phyloP scores from a whole-genome alignment of 2,329 filamentous ascomycete genomes.

The Colletotrichum plurivorum region DNA sequence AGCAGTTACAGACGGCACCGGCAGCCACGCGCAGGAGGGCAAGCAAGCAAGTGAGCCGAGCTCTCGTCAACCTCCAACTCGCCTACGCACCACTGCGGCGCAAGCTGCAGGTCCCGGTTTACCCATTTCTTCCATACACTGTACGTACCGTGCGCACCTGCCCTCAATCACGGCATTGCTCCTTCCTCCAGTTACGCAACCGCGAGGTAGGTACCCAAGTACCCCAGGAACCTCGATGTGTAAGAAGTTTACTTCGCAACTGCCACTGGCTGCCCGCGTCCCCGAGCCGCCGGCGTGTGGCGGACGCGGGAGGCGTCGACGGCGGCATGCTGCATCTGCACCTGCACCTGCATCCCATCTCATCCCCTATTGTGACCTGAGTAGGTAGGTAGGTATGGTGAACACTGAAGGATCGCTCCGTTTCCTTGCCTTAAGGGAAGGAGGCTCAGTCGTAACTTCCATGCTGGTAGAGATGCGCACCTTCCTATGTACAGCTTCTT shows the following conservation, averaged over 20 bases:
- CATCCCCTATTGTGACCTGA: too few relatives aligned
- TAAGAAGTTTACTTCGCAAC: background rate
- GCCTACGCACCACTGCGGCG: slow-evolving; percentile 10
- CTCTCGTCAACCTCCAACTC: slow-evolving; percentile 34
- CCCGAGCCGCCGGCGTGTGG: background rate
- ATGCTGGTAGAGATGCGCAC: background rate
- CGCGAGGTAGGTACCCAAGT: background rate
- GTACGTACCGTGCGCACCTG: too few relatives aligned
- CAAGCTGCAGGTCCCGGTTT: slow-evolving; percentile 38
- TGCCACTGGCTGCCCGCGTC: background rate
- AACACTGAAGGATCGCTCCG: background rate
- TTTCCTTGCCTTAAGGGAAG: background rate
- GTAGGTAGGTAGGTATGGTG: too few relatives aligned
- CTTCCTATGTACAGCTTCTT: slow-evolving; percentile 5
- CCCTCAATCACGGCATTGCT: background rate
- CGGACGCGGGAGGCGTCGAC: background rate
- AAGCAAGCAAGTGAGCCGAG: slow-evolving; percentile 5
- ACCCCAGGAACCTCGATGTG: background rate
- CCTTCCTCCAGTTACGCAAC: background rate
- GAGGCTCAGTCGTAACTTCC: background rate
- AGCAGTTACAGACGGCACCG: background rate
- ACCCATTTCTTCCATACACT: background rate
- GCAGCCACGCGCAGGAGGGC: too few relatives aligned
- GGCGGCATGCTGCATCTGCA: background rate
- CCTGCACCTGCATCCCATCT: too few relatives aligned